Base-by-base conservation (phyloP, 352 stramenopile genomes). In the Globisporangium iwayamae region DNA sequence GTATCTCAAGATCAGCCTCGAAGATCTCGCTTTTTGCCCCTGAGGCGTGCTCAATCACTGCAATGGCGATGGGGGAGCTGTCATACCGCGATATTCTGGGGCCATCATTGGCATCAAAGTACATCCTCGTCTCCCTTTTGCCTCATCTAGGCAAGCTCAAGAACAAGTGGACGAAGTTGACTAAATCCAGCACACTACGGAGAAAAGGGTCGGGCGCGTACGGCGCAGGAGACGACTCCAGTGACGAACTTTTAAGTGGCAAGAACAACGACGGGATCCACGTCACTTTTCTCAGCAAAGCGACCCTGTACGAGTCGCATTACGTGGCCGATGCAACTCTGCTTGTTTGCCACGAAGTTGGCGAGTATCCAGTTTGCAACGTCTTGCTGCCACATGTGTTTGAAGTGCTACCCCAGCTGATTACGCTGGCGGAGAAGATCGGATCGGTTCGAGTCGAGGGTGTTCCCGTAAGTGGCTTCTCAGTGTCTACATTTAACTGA, bases 281-380 rank as follows among this genome's bases (percentile, higher is more conserved):
- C 46, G 65, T 89, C 4, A 87, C 84, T 7, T 91, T 85, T 55
- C 55, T 87, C 51, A 68, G 59, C 52, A 91, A 91, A 64, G 34
- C 76, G 8, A 74, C 73, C 38, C 46, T 93, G 45, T 89, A 90
- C 36, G 78, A 89, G 58, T 73, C 67, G 8, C 81, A 93, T 59
- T 73, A 81, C n/a, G 63, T 88, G n/a, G 84, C 80, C 0, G 82
- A 93, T 56, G 73, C 84, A 18, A 52, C 90, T 14, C 65, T 93
- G 8, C 66, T 89, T 39, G 70, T 91, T 18, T 91, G 81, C 39
- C 77, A 76, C 36, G 84, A 91, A 53, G 39, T 89, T 25, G 73
- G 80, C 14, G 69, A 90, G 11, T 77, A 70, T 18, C 63, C 73
- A 6, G 62, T 91, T n/a, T 69, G 64, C 4, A 72, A 67, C 11